Evolutionary conservation across 148 eudicot genomes (phyloP).

Genomic region (Drosera capensis): DNA sequence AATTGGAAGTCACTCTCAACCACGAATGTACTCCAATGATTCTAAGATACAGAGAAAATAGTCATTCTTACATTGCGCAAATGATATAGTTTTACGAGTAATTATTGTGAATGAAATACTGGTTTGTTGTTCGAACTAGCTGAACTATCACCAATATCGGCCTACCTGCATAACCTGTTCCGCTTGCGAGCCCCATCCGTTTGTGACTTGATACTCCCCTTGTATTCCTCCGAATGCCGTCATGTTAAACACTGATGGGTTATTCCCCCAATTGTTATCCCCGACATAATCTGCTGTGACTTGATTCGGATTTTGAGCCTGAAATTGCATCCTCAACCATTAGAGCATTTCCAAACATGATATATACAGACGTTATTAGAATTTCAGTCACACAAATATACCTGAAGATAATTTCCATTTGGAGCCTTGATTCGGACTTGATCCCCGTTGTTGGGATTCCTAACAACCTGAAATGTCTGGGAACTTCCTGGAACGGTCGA

Average conservation of each 20-base stretch:
- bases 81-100: too few relatives aligned
- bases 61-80: too few relatives aligned
- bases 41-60: constrained; percentile 14
- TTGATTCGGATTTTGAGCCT: constrained; percentile 25
- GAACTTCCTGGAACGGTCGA: constrained; percentile 17
- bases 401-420: neutral
- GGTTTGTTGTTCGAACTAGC: too few relatives aligned
- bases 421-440: neutral
- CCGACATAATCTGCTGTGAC: constrained; percentile 57
- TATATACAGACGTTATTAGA: too few relatives aligned
- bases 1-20: constrained; percentile 51
- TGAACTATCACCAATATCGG: too few relatives aligned
- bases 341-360: too few relatives aligned
- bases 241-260: constrained; percentile 53
- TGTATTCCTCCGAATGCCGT: constrained; percentile 8
- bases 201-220: constrained; percentile 61
- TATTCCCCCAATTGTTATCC: constrained; percentile 29
- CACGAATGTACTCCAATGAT: constrained; percentile 56
- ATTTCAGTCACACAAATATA: too few relatives aligned
- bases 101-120: too few relatives aligned
- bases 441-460: constrained; percentile 11
- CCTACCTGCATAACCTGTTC: constrained; percentile 28
- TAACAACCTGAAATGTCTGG: constrained; percentile 26
- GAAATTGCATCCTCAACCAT: constrained; percentile 15
- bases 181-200: constrained; percentile 56